phyloP scores from a whole-genome alignment of 148 eudicot species.

The Amaranthus cruentus region DNA sequence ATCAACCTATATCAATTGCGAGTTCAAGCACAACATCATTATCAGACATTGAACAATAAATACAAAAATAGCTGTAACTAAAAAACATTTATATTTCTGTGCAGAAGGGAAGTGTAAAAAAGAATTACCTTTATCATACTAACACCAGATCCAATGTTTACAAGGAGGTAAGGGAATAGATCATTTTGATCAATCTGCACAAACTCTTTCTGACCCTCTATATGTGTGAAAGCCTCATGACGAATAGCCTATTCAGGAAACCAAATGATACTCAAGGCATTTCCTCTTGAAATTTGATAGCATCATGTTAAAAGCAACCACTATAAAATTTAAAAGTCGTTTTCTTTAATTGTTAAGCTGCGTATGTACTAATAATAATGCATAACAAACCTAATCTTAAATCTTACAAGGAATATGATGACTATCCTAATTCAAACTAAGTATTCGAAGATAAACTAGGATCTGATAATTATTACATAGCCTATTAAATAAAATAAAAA shows the following conservation, averaged over 20 bases:
- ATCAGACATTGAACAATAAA: neutral
- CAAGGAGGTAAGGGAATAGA: constrained; percentile 89
- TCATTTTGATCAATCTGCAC: constrained; percentile 95
- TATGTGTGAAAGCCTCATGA: constrained; percentile 97
- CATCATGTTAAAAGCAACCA: too few species aligned
- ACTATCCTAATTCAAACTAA: too few species aligned
- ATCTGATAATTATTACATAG: too few species aligned
- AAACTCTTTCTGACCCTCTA: constrained; percentile 88
- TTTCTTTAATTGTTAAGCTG: too few species aligned
- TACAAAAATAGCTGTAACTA: neutral
- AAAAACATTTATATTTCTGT: neutral
- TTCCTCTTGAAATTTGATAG: neutral
- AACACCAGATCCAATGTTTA: constrained; percentile 96
- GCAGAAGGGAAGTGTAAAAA: constrained; percentile 7
- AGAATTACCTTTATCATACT: constrained; percentile 85
- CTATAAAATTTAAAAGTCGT: too few species aligned
- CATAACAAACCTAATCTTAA: too few species aligned
- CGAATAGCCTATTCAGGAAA: constrained; percentile 66
- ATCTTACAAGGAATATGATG: too few species aligned
- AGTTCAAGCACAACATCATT: neutral
- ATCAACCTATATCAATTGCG: constrained; percentile 59
- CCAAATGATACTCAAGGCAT: neutral
- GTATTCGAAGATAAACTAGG: too few species aligned
- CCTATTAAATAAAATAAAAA: too few species aligned
- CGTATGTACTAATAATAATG: too few species aligned